Base-by-base conservation (phyloP, 164 flowering plant genomes). In the Berberis thunbergii region DNA sequence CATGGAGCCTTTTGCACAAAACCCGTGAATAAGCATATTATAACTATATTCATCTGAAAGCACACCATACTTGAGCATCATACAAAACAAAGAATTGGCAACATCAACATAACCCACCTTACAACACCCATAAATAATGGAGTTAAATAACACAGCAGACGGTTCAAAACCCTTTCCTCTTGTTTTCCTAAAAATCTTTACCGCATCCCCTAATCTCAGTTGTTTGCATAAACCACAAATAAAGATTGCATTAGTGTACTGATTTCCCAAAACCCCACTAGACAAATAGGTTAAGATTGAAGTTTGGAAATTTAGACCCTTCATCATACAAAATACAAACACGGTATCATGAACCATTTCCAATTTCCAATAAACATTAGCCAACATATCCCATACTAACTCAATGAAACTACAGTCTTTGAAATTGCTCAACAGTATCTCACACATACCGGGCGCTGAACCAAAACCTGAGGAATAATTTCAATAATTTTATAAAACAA, bases 21-120 rank as follows among this genome's bases (percentile, higher is more conserved):
- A 74, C 58, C 92, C 92, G 78, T 86, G 82, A 70, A 87, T 81
- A 64, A 90, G 87, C 52, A 83, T 84, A 74, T 86, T 90, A 62
- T 83, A 87, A 77, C 83, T 86, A 66, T 76, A 87, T 6, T 55
- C 56, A 79, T 86, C 89, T 43, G 89, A 91, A 73, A 60, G 57
- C 3, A 85, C 57, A 60, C 95, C 90, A 72, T 41, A 73, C 67
- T 87, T 84, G 39, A 83, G 71, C 85, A 90, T 86, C 81, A 72
- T 60, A 67, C 84, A 79, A 49, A 87, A 74, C 59, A 83, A 77
- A 2, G 87, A 85, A 72, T 83, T 79, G 11, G 92, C 86, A 67
- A 78, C 72, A 71, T 79, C 77, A 3, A 76, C 76, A 63, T 58
- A 79, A 57, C 92, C 92, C 74, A 80, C 58, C 62, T 75, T 76